Conservation (phyloP, 1,284 basidiomycete species). For the Marasmius sp. region DNA sequence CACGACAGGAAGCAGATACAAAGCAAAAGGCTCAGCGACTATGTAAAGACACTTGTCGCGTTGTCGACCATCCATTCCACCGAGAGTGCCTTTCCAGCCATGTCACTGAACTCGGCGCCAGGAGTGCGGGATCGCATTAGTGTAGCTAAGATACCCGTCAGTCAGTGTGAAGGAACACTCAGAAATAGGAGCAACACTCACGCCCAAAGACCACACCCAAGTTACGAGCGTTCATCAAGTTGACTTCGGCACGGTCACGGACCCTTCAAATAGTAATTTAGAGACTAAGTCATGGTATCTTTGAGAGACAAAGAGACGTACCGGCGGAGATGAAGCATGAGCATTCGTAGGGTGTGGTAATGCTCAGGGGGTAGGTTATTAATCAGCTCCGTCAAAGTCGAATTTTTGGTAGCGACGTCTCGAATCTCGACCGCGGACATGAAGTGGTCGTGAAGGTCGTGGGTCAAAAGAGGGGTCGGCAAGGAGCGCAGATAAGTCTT, state of each 20-base stretch:
- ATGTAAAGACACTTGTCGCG: slow-evolving; percentile 63
- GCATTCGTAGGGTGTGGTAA: slow-evolving; percentile 78
- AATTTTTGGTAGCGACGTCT: slow-evolving; percentile 62
- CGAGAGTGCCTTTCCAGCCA: slow-evolving; percentile 93
- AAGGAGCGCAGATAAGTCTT: slow-evolving; percentile 96
- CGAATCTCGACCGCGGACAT: slow-evolving; percentile 72
- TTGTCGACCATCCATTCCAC: slow-evolving; percentile 93
- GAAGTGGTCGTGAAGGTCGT: slow-evolving; percentile 89
- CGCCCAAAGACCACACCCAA: slow-evolving; percentile 99
- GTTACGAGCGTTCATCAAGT: slow-evolving; percentile 95
- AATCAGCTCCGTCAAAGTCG: slow-evolving; percentile 69
- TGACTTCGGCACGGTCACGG: slow-evolving; percentile 66
- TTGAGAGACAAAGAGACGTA: slow-evolving; percentile 32
- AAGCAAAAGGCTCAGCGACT: neutral
- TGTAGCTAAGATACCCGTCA: slow-evolving; percentile 64
- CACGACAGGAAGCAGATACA: neutral
- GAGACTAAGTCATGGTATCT: neutral
- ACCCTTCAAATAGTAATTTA: slow-evolving; percentile 46
- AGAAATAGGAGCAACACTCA: slow-evolving; percentile 47
- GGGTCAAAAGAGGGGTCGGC: slow-evolving; percentile 89
- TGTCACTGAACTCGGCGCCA: slow-evolving; percentile 90
- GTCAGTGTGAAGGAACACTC: slow-evolving; percentile 11
- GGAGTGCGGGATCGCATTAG: slow-evolving; percentile 89
- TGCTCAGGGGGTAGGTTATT: slow-evolving; percentile 83
- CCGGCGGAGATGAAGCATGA: slow-evolving; percentile 90